These are phyloP conservation scores for Sistotremastrum niveocremeum DNA, from an alignment of 768 basidiomycete species.

Conservation along the genomic window DNA sequence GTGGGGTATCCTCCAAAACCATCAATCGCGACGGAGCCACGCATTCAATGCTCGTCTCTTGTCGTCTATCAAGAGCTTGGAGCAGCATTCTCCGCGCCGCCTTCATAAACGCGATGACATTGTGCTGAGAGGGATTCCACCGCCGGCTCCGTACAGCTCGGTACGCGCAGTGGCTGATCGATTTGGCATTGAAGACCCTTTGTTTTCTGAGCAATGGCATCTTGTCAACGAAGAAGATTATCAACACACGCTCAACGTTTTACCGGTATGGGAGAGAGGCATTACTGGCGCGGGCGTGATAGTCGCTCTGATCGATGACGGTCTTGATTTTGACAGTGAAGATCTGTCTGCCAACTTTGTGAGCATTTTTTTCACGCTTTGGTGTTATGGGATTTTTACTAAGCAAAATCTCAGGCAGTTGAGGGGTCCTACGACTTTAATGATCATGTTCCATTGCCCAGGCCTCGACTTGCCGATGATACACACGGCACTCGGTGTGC, in stretches of 20 bases:
- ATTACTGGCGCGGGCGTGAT: conserved; percentile 29
- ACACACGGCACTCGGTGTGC: conserved; percentile 38
- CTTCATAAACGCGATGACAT: conserved; percentile 1
- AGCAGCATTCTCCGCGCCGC: conserved; percentile 5
- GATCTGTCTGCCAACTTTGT: conserved; percentile 35
- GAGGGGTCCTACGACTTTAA: conserved; percentile 38
- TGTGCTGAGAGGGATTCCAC: conserved; percentile 4
- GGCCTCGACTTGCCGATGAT: conserved; percentile 33
- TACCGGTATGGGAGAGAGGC: conserved; percentile 29
- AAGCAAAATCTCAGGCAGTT: conserved; percentile 17
- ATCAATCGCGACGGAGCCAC: conserved; percentile 6
- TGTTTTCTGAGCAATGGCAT: conserved; percentile 33
- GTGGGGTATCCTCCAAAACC: conserved; percentile 4
- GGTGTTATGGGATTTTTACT: neutral
- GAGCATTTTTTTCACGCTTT: conserved; percentile 7
- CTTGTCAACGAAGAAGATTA: conserved; percentile 27
- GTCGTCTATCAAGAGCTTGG: conserved; percentile 10
- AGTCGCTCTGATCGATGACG: conserved; percentile 36
- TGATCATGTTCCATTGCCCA: conserved; percentile 31
- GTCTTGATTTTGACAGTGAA: conserved; percentile 30
- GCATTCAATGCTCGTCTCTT: no score
- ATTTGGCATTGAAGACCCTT: conserved; percentile 28
- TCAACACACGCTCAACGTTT: conserved; percentile 28
- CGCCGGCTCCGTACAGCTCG: conserved; percentile 2
- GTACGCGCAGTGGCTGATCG: conserved; percentile 11